Percentiles rank a stretch among this genome's conserved stretches.
phyloP scores from a whole-genome alignment of 768 basidiomycete species.

The Hypsizygus marmoreus region DNA sequence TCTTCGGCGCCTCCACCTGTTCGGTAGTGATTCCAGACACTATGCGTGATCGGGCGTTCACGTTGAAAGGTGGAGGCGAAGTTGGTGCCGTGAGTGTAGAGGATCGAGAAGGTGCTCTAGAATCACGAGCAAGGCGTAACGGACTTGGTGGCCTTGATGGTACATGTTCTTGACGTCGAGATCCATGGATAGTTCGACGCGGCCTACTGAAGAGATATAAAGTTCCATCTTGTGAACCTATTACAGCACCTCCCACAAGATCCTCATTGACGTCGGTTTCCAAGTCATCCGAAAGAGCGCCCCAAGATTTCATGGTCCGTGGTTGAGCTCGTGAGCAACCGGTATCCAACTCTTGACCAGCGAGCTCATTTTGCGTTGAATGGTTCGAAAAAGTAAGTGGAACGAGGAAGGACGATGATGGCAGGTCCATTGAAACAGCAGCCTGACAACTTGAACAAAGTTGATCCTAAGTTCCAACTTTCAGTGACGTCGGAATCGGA shows the following conservation, averaged over 20 bases:
- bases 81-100: conserved; percentile 42
- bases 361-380: conserved; percentile 12
- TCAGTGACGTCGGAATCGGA: not conserved
- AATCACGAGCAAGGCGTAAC: conserved; percentile 18
- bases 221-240: conserved; percentile 47
- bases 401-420: conserved; percentile 18
- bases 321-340: conserved; percentile 34
- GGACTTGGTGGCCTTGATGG: conserved; percentile 21
- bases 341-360: conserved; percentile 25
- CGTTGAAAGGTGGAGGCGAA: conserved; percentile 50
- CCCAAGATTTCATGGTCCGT: conserved; percentile 34
- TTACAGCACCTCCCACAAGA: conserved; percentile 26
- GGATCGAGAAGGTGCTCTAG: conserved; percentile 34
- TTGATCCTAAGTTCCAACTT: no score
- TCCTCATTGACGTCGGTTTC: conserved; percentile 9
- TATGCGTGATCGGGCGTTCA: conserved; percentile 59
- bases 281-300: conserved; percentile 5
- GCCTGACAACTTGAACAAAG: not conserved
- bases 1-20: conserved; percentile 75
- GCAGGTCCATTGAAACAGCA: conserved; percentile 1
- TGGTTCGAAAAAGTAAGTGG: conserved; percentile 36
- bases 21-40: conserved; percentile 75
- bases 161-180: conserved; percentile 11
- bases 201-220: conserved; percentile 41
- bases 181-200: conserved; percentile 9